Evolutionary conservation across 202 grass and related monocot species (phyloP), one percentile per base, ranked within the genome.

Genomic region (Panicum hallii): DNA sequence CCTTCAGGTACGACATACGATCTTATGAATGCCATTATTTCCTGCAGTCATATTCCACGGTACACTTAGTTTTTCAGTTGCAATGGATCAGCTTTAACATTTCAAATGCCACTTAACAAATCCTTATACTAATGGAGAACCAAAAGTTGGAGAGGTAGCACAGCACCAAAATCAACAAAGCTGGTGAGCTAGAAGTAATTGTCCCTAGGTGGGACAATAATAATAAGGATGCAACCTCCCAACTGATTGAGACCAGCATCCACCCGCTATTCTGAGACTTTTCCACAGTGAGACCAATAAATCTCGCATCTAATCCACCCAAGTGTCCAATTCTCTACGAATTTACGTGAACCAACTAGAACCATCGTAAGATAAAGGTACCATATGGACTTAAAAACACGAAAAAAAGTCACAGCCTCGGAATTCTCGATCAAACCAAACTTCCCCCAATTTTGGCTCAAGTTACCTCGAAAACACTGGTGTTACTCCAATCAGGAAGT

Each of bases 1-100:
- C 97, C 97, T 91, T 99, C 97, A 70, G 97, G 97, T 64, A 99
- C 93, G 26, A 99, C 97, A 74, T 95, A 99, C 1, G 93, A 99
- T 87, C 97, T 96, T 87, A 99, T 75, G 56, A 99, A 99, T 41
- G 97, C 84, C 81, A 99, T 85, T 65, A 99, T 73, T 70, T 99
- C 97, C 97, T 99, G 95, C 84, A 89, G 54, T 15, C 63, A 80
- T 48, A 60, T 68, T 75, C 46, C 68, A 77, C 26, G 60, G 67
- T 38, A 55, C 40, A 44, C 41, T 74, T 91, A 68, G 48, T 55
- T 28, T 55, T 78, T 36, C 47, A 86, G 53, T 65, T 55, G 3
- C 14, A 77, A 42, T 11, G 19, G 78, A 71, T 52, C 19, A 40
- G 20, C 44, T 28, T n/a, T 67, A 78, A 1, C 19, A 32, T 61